Evolutionary conservation across 2,329 filamentous ascomycete genomes (phyloP).

Genomic region (Cercospora sp.): DNA sequence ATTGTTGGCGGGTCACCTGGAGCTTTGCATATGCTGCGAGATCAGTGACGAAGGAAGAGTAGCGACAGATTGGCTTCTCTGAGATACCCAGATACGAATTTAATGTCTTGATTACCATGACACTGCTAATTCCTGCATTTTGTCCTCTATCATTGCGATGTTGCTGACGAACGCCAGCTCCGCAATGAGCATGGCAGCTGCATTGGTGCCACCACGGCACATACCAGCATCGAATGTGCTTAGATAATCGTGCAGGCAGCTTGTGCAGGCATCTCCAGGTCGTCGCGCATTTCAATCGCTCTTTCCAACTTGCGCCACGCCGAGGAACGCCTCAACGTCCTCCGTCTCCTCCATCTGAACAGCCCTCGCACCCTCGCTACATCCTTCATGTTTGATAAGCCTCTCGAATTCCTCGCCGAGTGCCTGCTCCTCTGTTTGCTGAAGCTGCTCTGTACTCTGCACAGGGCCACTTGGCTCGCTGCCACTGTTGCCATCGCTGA

Average conservation of each 20-base stretch:
- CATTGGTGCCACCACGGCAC: not conserved
- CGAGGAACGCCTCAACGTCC: conserved; percentile 1
- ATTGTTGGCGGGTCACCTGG: not conserved
- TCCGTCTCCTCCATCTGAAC: conserved; percentile 11
- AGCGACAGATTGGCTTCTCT: not conserved
- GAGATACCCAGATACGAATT: not conserved
- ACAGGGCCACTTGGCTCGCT: not conserved
- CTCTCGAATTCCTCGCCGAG: not conserved
- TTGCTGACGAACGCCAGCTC: not conserved
- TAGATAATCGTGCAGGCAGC: not conserved
- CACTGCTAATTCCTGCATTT: not conserved
- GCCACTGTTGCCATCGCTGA: not conserved
- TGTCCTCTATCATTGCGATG: not conserved
- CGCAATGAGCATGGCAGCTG: not conserved
- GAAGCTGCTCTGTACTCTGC: not conserved
- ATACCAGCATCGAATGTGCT: not conserved
- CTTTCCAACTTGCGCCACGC: not conserved
- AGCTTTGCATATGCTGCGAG: not conserved
- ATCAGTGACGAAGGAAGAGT: not conserved
- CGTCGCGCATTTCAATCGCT: not conserved
- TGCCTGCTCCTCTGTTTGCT: not conserved
- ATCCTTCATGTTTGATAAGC: not conserved
- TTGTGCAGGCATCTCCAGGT: not conserved
- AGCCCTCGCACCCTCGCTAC: not conserved
- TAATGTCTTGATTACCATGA: not conserved